Evolutionary conservation across 2,329 filamentous ascomycete species (phyloP), one percentile per base, ranked within the genome.

Genomic region (Coniochaeta ligniaria): DNA sequence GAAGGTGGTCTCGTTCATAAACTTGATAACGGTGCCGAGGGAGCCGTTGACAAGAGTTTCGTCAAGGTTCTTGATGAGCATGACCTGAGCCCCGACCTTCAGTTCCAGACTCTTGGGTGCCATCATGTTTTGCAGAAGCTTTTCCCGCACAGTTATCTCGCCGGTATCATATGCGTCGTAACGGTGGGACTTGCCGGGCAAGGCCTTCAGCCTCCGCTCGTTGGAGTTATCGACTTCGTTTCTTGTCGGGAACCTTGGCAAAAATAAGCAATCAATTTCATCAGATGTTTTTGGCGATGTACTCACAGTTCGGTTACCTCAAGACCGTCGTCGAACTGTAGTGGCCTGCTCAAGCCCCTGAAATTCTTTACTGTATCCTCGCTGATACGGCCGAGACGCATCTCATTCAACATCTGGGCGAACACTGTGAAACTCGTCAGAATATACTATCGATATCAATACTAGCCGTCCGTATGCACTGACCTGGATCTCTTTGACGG

Each of bases 11-110:
- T 80, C 74, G 17, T 69, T 79, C 73, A 92, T 93, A 73, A 96
- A 96, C 6, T 83, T 85, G 14, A 88, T 82, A 5, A 99, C 89
- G 63, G 90, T 93, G 26, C 95, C 95, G 11, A 99, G 80, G 0
- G 94, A 96, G 5, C 95, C 95, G 70, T 99, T 99, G 66, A 98
- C 95, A 0, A 99, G 82, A 0, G 85, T 88, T 43, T 96, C 92
- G 70, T 99, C 95, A 76, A 98, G 88, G 68, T 99, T 99, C 74
- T 99, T 99, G 80, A 99, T 97, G n/a, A 99, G 80, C 95, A 99
- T 99, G 52, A 99, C 96, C 71, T 99, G 96, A 0, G 95, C 91
- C 11, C 92, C 91, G 64, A 95, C 88, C 73, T 97, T 98, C 33
- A 99, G 76, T 36, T 90, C 85, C 22, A 99, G 84, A 0, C 75